Percentiles rank a stretch among this genome's conserved stretches.
These are phyloP conservation scores for Marasmius fiardii DNA, from an alignment of 1,284 basidiomycete species.

Conservation along the genomic window DNA sequence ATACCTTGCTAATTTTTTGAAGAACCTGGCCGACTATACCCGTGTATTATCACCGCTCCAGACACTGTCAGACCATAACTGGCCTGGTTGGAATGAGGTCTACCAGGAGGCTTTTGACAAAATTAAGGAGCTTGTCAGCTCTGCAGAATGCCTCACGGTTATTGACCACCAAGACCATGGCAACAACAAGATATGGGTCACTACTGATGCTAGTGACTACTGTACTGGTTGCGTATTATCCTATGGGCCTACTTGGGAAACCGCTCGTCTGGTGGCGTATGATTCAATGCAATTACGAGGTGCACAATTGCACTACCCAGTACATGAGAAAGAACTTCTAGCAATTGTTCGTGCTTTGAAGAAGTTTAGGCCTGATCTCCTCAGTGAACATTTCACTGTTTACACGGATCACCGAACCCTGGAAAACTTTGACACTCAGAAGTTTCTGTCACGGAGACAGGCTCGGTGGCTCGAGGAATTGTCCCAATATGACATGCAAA, in stretches of 20 bases:
- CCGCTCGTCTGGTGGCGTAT: conserved; percentile 26
- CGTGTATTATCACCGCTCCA: conserved; percentile 25
- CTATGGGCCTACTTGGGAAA: conserved; percentile 23
- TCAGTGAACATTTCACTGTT: conserved; percentile 29
- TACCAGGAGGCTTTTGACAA: conserved; percentile 24
- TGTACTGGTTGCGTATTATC: conserved; percentile 26
- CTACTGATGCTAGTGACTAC: conserved; percentile 26
- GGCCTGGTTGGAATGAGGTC: conserved; percentile 19
- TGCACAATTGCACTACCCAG: conserved; percentile 29
- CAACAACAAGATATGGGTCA: conserved; percentile 28
- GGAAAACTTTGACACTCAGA: conserved; percentile 31
- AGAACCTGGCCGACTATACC: conserved; percentile 23
- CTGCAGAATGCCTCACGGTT: conserved; percentile 17
- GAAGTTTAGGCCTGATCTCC: conserved; percentile 28
- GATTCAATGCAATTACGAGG: conserved; percentile 25
- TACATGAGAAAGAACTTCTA: conserved; percentile 33
- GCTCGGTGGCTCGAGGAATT: conserved; percentile 31
- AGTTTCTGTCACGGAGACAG: conserved; percentile 29
- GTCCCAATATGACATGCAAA: conserved; percentile 22
- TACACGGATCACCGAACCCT: conserved; percentile 38
- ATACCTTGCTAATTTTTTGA: conserved; percentile 27
- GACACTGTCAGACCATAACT: conserved; percentile 15
- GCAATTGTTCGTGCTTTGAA: conserved; percentile 29
- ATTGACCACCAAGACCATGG: conserved; percentile 24
- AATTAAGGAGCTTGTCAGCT: conserved; percentile 24